Base-by-base conservation (phyloP, 2,329 filamentous ascomycete genomes). In the Ophiostoma piceae region DNA sequence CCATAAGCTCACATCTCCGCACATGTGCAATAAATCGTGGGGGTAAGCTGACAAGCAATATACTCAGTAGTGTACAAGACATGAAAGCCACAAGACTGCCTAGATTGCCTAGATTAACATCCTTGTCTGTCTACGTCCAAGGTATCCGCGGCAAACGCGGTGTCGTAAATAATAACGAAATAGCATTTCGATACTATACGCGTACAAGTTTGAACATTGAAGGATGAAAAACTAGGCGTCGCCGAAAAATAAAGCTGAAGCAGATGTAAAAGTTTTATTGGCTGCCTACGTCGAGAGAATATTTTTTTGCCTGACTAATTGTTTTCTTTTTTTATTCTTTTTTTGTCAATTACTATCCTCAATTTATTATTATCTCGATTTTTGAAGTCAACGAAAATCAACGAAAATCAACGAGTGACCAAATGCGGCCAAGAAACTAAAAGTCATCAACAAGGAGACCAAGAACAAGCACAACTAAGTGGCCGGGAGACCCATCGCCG, bases 291-390 rank as follows among this genome's bases (percentile, higher is more conserved):
- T 62, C 4, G 26, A 29, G n/a, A 11, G 0, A 29, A 16, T 60
- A 12, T 9, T 26, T 32, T n/a, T n/a, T n/a, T n/a, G n/a, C n/a
- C n/a, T n/a, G n/a, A n/a, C n/a, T n/a, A n/a, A n/a, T n/a, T 2
- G 3, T 37, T 6, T 37, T 37, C 1, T 37, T 64, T 35, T 11
- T 22, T 19, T 64, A 2, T 1, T 29, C 26, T 29, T 32, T n/a
- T 16, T 35, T 19, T 12, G 11, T 54, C 43, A 37, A 11, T 65
- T 87, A 84, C 1, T 16, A 12, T 66, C 19, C 22, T 32, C 43
- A 51, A 35, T 19, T 35, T 32, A n/a, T 35, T 62, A 29, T 19
- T 64, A 2, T 19, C 1, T 35, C 26, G 1, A 1, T 29, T 29
- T 29, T 2, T 29, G 2, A 29, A 29, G 2, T 29, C 26, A 29